phyloP scores from a whole-genome alignment of 495 filamentous ascomycete genomes.

The Tuber magnatum region DNA sequence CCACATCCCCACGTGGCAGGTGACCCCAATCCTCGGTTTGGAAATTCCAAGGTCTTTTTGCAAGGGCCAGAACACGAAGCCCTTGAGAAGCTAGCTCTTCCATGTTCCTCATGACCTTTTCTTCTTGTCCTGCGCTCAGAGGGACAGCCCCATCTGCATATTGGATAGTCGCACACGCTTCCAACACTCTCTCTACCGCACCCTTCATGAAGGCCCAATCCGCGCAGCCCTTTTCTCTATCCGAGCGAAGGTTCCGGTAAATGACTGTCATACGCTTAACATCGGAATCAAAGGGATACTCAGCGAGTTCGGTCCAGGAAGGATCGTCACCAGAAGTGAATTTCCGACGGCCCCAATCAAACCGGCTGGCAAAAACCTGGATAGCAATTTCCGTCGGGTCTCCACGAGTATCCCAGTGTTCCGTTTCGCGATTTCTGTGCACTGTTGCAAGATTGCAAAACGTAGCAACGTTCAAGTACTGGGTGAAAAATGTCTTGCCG shows the following conservation, averaged over 20 bases:
- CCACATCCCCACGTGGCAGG: constrained; percentile 51
- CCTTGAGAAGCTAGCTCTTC: constrained; percentile 57
- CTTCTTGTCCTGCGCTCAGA: constrained; percentile 36
- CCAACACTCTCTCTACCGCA: constrained; percentile 57
- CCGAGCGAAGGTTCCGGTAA: constrained; percentile 45
- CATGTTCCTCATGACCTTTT: constrained; percentile 55
- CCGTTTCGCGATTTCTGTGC: constrained; percentile 45
- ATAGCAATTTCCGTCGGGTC: constrained; percentile 66
- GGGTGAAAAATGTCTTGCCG: constrained; percentile 45
- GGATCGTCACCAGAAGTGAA: constrained; percentile 50
- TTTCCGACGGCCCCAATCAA: constrained; percentile 53
- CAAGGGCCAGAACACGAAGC: constrained; percentile 58
- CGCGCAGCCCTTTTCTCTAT: constrained; percentile 38
- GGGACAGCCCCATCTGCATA: constrained; percentile 44
- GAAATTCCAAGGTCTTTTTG: constrained; percentile 46
- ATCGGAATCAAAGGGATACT: constrained; percentile 61
- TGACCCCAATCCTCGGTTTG: constrained; percentile 42
- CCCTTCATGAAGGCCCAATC: constrained; percentile 56
- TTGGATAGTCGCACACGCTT: constrained; percentile 48
- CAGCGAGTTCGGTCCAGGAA: constrained; percentile 52
- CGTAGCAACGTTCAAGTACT: constrained; percentile 55
- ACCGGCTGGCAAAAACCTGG: constrained; percentile 60
- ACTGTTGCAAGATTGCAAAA: constrained; percentile 62
- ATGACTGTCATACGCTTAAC: constrained; percentile 66
- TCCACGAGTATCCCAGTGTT: constrained; percentile 56